Evolutionary conservation across 2,329 filamentous ascomycete species (phyloP).

Genomic region (Emergomyces orientalis): DNA sequence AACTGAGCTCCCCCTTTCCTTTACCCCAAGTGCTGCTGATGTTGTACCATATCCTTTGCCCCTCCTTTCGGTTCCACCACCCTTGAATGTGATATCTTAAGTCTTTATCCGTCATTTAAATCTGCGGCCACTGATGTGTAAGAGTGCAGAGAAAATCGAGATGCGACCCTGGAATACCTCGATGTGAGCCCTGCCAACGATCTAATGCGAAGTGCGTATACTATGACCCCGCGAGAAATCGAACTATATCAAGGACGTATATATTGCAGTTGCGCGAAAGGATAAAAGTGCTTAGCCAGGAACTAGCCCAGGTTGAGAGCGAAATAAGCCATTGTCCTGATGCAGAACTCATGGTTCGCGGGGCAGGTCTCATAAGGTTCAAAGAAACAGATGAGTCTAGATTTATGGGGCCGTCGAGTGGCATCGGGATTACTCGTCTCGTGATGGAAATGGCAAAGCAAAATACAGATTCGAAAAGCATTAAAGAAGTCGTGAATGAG

Average conservation of each 20-base stretch:
- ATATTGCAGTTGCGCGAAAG: conserved; percentile 85
- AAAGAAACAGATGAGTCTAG: conserved; percentile 79
- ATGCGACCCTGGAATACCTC: conserved; percentile 86
- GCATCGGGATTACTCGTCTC: conserved; percentile 86
- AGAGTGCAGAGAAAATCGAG: conserved; percentile 72
- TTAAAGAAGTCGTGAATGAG: conserved; percentile 85
- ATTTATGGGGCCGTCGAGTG: conserved; percentile 87
- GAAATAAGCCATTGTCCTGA: conserved; percentile 63
- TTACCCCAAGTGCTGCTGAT: not conserved
- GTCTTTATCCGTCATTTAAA: not conserved
- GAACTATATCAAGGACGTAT: conserved; percentile 80
- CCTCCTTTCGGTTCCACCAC: not conserved
- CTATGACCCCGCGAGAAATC: conserved; percentile 78
- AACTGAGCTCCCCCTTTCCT: not conserved
- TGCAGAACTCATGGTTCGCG: conserved; percentile 76
- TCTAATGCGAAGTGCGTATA: conserved; percentile 91
- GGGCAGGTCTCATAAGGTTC: conserved; percentile 74
- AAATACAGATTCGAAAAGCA: conserved; percentile 81
- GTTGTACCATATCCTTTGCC: not conserved
- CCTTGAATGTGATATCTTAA: not conserved
- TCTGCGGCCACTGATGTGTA: not conserved
- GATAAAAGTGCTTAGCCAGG: conserved; percentile 70
- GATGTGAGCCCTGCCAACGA: conserved; percentile 85
- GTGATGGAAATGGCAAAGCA: conserved; percentile 96
- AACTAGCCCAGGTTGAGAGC: conserved; percentile 68